Evolutionary conservation across 1,284 basidiomycete species (phyloP), one percentile per base, ranked within the genome.

Genomic region (Stygiomarasmius scandens): DNA sequence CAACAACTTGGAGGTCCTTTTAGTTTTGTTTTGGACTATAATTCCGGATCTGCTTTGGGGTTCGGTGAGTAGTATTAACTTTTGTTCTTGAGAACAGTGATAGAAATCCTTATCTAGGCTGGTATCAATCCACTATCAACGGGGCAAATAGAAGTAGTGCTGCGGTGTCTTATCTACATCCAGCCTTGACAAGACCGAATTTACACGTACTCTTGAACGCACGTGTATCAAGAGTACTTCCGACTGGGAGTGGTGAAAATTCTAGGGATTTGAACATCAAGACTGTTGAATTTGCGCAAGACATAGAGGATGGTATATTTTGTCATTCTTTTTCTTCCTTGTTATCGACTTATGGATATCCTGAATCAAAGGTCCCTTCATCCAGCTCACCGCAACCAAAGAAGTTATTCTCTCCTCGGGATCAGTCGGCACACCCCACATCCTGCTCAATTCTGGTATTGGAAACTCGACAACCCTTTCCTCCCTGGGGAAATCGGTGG

Each of bases 401-500:
- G 68, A 71, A 51, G 63, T 69, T 29, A 61, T 71, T 20, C 50
- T 71, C 2, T 63, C 68, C 19, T 67, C 69, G 12, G 68, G 63
- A 1, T 34, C 62, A 14, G 50, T 63, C 25, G 54, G 54, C n/a
- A 68, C 71, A 1, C 70, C 71, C 3, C 67, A 70, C 3, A 59
- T 74, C 3, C 67, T 75, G 1, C 67, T 73, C 56, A 64, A 68
- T 9, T 72, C 71, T 27, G 72, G 73, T 29, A 67, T 74, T 48
- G 72, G 72, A 6, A 66, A 71, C 50, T 56, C 68, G 0, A 52
- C 54, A 2, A 47, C 66, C 10, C 66, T 74, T 2, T 53, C 51
- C 0, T 50, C 66, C 1, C 62, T 74, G 3, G 10, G 16, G 53
- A 38, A 71, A 74, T 52, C 24, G 34, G 4, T 52, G 63, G 3